Evolutionary conservation across 768 basidiomycete species (phyloP).

Genomic region (Boletus tomentosulus): DNA sequence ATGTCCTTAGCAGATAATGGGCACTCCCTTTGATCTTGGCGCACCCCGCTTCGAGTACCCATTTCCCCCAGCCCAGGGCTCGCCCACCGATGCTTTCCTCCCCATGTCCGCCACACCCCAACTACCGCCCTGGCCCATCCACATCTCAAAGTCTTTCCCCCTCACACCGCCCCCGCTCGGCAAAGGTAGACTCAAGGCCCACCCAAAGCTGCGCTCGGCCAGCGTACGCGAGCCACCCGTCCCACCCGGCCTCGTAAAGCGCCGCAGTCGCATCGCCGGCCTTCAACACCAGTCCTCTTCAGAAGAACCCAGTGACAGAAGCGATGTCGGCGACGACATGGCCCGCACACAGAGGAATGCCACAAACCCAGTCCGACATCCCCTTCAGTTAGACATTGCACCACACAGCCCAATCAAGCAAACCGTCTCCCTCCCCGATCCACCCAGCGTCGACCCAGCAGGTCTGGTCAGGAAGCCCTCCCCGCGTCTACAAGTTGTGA

Average conservation of each 20-base stretch:
- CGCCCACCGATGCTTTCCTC: conserved; percentile 25
- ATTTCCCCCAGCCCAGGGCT: conserved; percentile 28
- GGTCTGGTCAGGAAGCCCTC: background rate
- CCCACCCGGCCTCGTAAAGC: conserved; percentile 29
- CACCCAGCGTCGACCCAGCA: conserved; percentile 2
- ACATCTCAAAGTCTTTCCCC: conserved; percentile 30
- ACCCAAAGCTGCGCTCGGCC: conserved; percentile 28
- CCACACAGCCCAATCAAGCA: conserved; percentile 3
- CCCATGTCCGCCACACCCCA: conserved; percentile 17
- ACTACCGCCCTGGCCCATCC: conserved; percentile 24
- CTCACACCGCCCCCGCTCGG: conserved; percentile 27
- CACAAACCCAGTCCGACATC: background rate
- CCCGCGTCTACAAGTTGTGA: conserved; percentile 20
- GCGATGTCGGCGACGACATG: conserved; percentile 21
- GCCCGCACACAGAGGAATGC: conserved; percentile 2
- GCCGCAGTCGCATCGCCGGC: conserved; percentile 19
- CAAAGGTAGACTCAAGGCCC: conserved; percentile 21
- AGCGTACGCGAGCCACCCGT: conserved; percentile 29
- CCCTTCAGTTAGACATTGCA: background rate
- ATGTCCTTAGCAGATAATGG: conserved; percentile 23
- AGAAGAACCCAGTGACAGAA: conserved; percentile 28
- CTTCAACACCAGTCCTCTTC: conserved; percentile 15
- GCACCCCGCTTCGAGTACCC: conserved; percentile 32
- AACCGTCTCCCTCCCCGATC: conserved; percentile 5
- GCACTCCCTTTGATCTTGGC: conserved; percentile 33